Evolutionary conservation across 2,329 filamentous ascomycete genomes (phyloP).

Genomic region (Alternaria dauci): DNA sequence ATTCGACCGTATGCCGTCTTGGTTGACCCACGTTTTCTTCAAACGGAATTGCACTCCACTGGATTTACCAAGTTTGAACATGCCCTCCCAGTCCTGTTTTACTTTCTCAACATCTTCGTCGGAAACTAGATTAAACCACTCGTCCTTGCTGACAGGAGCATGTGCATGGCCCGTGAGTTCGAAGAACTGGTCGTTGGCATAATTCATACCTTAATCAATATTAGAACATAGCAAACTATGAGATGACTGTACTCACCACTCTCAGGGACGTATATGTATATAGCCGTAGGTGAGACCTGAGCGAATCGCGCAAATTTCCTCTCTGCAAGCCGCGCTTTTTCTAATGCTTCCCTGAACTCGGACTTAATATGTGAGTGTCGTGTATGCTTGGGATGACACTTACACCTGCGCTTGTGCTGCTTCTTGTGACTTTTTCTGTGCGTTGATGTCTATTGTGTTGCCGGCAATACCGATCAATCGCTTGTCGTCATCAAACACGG

Average conservation of each 20-base stretch:
- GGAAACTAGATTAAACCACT: conserved; percentile 30
- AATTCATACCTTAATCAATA: conserved; percentile 31
- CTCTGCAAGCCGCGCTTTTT: conserved; percentile 36
- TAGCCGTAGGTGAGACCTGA: conserved; percentile 36
- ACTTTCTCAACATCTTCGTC: conserved; percentile 33
- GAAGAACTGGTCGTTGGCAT: conserved; percentile 42
- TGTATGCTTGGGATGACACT: background rate
- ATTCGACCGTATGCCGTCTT: conserved; percentile 33
- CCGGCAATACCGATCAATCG: conserved; percentile 41
- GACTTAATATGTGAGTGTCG: rapidly evolving
- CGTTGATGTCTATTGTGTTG: conserved; percentile 45
- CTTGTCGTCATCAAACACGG: conserved; percentile 39
- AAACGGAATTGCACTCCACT: conserved; percentile 34
- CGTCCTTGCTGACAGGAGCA: conserved; percentile 20
- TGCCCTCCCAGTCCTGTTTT: conserved; percentile 25
- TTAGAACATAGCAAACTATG: background rate
- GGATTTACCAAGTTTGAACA: conserved; percentile 26
- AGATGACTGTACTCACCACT: conserved; percentile 17
- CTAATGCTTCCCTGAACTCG: conserved; percentile 29
- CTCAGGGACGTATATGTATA: conserved; percentile 36
- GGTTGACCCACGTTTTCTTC: conserved; percentile 40
- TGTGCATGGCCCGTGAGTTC: conserved; percentile 34
- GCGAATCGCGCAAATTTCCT: conserved; percentile 39
- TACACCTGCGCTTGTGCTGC: conserved; percentile 27
- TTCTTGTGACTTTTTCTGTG: conserved; percentile 41